A percentile compares a stretch with the other conserved stretches of the same genome.
phyloP scores from a whole-genome alignment of 2,329 filamentous ascomycete genomes.

The Raffaelea ambrosiae region DNA sequence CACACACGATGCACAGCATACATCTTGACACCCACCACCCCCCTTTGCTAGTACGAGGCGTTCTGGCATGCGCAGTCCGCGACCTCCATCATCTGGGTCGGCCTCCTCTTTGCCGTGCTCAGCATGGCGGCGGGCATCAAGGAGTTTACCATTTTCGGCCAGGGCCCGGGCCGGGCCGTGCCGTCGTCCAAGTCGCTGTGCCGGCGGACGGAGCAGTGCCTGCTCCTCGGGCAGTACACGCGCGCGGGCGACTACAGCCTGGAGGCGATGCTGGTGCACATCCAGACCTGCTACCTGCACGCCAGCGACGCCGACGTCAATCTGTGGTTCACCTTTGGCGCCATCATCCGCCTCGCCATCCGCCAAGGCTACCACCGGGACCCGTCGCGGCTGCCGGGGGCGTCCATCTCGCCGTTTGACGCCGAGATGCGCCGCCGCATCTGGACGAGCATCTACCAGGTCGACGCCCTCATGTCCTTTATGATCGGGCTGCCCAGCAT shows the following conservation, averaged over 20 bases:
- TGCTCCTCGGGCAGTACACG: slow-evolving; percentile 21
- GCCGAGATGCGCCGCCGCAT: slow-evolving; percentile 32
- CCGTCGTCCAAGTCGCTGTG: background rate
- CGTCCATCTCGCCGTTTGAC: slow-evolving; percentile 24
- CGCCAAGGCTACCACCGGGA: slow-evolving; percentile 35
- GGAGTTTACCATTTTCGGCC: background rate
- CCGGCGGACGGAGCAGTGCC: slow-evolving; percentile 14
- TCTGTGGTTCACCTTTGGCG: slow-evolving; percentile 31
- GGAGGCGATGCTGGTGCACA: slow-evolving; percentile 26
- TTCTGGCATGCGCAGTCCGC: too few species aligned
- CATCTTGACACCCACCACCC: too few species aligned
- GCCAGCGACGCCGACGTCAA: slow-evolving; percentile 1
- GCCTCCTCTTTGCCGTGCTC: slow-evolving; percentile 27
- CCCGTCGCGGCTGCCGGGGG: slow-evolving; percentile 10
- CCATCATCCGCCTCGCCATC: slow-evolving; percentile 27
- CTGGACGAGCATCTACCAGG: slow-evolving; percentile 29
- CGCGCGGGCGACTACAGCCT: slow-evolving; percentile 26
- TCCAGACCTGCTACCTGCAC: slow-evolving; percentile 1
- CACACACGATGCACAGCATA: too few species aligned
- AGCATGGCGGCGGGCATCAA: slow-evolving; percentile 16
- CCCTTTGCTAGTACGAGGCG: too few species aligned
- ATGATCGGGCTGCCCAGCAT: slow-evolving; percentile 40
- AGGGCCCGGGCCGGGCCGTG: background rate
- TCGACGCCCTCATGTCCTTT: slow-evolving; percentile 36
- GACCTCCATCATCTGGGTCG: slow-evolving; percentile 27